Evolutionary conservation across 2,329 filamentous ascomycete genomes (phyloP).

Genomic region (Taxawa tesnikishii): DNA sequence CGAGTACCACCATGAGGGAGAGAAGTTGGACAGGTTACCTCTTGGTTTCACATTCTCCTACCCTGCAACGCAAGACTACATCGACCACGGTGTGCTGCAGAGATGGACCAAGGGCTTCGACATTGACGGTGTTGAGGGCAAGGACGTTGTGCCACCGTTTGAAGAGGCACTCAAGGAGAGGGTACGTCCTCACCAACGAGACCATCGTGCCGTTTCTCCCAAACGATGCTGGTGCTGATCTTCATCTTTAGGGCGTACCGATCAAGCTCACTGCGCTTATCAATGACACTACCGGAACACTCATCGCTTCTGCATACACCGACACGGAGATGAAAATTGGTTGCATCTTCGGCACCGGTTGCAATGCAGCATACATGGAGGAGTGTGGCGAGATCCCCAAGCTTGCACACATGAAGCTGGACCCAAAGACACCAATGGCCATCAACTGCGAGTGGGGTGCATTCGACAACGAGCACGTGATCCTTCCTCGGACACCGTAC

Average conservation of each 20-base stretch:
- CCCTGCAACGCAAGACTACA: slow-evolving; percentile 83
- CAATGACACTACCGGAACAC: slow-evolving; percentile 94
- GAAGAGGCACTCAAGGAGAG: slow-evolving; percentile 62
- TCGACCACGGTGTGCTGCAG: slow-evolving; percentile 84
- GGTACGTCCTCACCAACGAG: slow-evolving; percentile 28
- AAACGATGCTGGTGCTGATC: too few relatives aligned
- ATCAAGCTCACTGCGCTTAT: slow-evolving; percentile 89
- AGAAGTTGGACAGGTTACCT: slow-evolving; percentile 55
- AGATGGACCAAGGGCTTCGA: slow-evolving; percentile 98
- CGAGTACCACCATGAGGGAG: slow-evolving; percentile 63
- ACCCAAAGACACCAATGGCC: slow-evolving; percentile 70
- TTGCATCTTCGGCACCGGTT: slow-evolving; percentile 96
- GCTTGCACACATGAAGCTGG: slow-evolving; percentile 80
- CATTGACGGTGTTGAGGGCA: slow-evolving; percentile 78
- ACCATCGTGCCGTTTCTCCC: too few relatives aligned
- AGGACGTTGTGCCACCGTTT: slow-evolving; percentile 83
- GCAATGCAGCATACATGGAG: slow-evolving; percentile 98
- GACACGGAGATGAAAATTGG: slow-evolving; percentile 86
- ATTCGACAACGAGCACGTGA: slow-evolving; percentile 85
- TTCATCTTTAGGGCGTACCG: slow-evolving; percentile 54
- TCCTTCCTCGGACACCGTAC: slow-evolving; percentile 70
- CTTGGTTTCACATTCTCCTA: slow-evolving; percentile 96
- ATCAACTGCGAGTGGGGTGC: slow-evolving; percentile 98
- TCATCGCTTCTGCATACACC: slow-evolving; percentile 96
- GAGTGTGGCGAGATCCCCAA: slow-evolving; percentile 83